Conservation (phyloP, 2,329 filamentous ascomycete species). For the Pseudogymnoascus sp. region DNA sequence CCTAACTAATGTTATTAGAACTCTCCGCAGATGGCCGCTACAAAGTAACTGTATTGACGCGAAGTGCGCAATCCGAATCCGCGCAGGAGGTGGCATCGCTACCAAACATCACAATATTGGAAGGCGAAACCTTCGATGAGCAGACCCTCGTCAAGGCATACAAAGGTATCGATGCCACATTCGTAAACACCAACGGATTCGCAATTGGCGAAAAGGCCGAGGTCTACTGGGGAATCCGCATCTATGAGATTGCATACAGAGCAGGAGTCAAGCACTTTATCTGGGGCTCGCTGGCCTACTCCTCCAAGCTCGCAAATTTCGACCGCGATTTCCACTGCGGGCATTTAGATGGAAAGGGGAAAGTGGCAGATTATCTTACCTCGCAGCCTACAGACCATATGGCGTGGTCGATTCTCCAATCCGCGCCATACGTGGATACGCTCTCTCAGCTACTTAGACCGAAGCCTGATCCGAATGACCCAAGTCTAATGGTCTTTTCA, state of each 20-base stretch:
- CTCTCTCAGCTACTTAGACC: constrained; percentile 13
- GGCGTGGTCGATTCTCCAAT: constrained; percentile 19
- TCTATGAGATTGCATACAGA: constrained; percentile 20
- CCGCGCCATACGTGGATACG: constrained; percentile 23
- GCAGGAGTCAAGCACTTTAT: constrained; percentile 20
- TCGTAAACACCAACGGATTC: constrained; percentile 24
- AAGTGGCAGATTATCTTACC: constrained; percentile 20
- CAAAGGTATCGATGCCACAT: constrained; percentile 17
- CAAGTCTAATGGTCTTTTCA: constrained; percentile 11
- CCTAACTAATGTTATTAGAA: not conserved
- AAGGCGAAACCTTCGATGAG: constrained; percentile 23
- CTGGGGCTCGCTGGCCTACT: constrained; percentile 18
- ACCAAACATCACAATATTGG: constrained; percentile 21
- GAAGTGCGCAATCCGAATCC: constrained; percentile 9
- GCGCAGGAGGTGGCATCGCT: constrained; percentile 18
- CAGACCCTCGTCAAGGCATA: constrained; percentile 17
- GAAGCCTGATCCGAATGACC: constrained; percentile 14
- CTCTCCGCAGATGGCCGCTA: constrained; percentile 7
- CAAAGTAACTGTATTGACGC: constrained; percentile 12
- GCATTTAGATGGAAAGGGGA: constrained; percentile 21
- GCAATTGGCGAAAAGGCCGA: constrained; percentile 24
- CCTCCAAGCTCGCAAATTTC: constrained; percentile 13
- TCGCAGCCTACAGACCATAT: constrained; percentile 17
- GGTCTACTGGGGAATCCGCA: constrained; percentile 21
- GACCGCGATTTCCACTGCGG: constrained; percentile 16